Evolutionary conservation across 1,139 yeast species (phyloP).

Genomic region (Geotrichum reessii): DNA sequence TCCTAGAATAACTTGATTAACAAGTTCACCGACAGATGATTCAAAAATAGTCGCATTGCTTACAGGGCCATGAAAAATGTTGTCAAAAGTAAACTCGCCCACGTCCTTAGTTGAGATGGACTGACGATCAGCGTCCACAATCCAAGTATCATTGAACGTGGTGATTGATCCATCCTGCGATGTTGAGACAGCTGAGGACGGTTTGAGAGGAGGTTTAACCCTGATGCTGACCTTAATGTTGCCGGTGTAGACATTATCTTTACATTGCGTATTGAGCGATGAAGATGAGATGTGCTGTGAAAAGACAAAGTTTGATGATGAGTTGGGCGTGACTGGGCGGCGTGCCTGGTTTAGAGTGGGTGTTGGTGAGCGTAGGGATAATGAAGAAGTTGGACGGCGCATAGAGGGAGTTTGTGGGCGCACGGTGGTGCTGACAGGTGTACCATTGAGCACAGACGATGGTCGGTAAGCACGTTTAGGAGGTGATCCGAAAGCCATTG

Average conservation of each 20-base stretch:
- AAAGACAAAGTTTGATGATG: not conserved
- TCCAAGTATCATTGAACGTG: constrained; percentile 24
- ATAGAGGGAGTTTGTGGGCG: constrained; percentile 31
- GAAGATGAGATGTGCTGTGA: constrained; percentile 1
- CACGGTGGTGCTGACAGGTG: constrained; percentile 15
- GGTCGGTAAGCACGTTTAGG: constrained; percentile 12
- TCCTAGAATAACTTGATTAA: constrained; percentile 66
- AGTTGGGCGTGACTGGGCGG: constrained; percentile 26
- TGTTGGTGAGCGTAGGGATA: constrained; percentile 30
- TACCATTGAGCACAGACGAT: constrained; percentile 2
- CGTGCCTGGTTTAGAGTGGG: constrained; percentile 22
- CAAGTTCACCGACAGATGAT: constrained; percentile 54
- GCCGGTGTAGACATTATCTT: constrained; percentile 29
- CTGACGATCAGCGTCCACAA: constrained; percentile 24
- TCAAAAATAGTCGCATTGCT: constrained; percentile 59
- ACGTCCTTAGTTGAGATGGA: constrained; percentile 30
- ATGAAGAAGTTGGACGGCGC: constrained; percentile 29
- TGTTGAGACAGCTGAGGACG: constrained; percentile 6
- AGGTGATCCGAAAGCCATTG: constrained; percentile 12
- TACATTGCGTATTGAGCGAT: not conserved
- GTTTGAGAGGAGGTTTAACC: constrained; percentile 29
- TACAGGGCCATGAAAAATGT: constrained; percentile 52
- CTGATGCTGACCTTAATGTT: constrained; percentile 37
- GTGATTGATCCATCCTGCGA: constrained; percentile 11
- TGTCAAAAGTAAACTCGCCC: constrained; percentile 61